Percentiles rank a stretch among this genome's conserved stretches.
phyloP scores from a whole-genome alignment of 2,329 filamentous ascomycete genomes.

The Penicillium sp. region DNA sequence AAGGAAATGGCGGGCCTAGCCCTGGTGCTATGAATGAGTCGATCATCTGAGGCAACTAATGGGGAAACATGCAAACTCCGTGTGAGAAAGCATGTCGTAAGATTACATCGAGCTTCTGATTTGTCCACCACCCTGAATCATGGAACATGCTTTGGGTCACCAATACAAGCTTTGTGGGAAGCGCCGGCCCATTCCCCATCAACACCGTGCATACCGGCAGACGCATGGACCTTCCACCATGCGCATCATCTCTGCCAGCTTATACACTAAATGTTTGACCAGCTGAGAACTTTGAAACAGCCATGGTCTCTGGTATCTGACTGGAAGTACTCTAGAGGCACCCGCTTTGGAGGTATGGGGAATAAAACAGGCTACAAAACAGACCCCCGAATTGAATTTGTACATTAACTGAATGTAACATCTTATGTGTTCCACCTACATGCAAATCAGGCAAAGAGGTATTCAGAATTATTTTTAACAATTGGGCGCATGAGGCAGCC shows the following conservation, averaged over 20 bases:
- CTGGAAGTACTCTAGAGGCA: neutral
- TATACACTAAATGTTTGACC: neutral
- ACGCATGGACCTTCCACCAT: conserved; percentile 1
- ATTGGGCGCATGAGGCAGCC: conserved; percentile 13
- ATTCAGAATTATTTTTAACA: neutral
- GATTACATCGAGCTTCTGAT: neutral
- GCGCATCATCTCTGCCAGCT: neutral
- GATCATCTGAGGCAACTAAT: conserved; percentile 25
- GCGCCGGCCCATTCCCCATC: neutral
- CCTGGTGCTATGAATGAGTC: conserved; percentile 30
- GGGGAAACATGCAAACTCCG: neutral
- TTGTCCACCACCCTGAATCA: neutral
- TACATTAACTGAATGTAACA: conserved; percentile 3
- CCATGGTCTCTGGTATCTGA: neutral
- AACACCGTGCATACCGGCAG: neutral
- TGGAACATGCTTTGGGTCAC: neutral
- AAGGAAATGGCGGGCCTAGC: conserved; percentile 34
- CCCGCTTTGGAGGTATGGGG: neutral
- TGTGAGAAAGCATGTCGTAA: neutral
- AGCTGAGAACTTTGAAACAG: neutral
- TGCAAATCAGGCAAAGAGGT: neutral
- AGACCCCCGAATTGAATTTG: neutral
- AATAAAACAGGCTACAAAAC: neutral
- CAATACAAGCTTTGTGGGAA: neutral
- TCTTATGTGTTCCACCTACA: neutral